Evolutionary conservation across 164 flowering plant genomes (phyloP).

Genomic region (Vitis riparia): DNA sequence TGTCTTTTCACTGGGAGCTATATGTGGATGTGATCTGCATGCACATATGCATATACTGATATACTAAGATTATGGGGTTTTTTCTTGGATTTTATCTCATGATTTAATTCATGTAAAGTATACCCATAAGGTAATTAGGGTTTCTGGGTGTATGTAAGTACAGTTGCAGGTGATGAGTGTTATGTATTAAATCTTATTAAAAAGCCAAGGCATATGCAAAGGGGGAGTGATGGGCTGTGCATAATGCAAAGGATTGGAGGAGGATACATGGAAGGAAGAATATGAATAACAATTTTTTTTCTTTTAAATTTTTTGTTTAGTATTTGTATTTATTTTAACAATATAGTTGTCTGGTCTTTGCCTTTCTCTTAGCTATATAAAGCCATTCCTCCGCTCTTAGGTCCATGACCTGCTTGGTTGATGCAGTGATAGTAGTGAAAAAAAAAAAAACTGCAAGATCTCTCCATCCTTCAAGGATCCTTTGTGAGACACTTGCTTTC

Average conservation of each 20-base stretch:
- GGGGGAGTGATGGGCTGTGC: conserved; percentile 18
- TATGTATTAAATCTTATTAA: background rate
- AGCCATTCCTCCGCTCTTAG: conserved; percentile 12
- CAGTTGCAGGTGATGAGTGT: background rate
- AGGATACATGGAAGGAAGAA: conserved; percentile 14
- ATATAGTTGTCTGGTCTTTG: background rate
- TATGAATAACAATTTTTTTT: conserved; percentile 18
- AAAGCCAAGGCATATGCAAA: conserved; percentile 15
- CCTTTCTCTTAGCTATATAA: conserved; percentile 23
- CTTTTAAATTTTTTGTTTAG: background rate
- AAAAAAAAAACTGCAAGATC: too few species aligned
- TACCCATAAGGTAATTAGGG: too few species aligned
- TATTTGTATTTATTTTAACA: background rate
- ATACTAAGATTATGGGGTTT: too few species aligned
- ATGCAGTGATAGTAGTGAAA: background rate
- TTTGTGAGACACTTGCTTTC: too few species aligned
- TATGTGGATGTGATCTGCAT: too few species aligned
- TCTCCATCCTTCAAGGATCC: too few species aligned
- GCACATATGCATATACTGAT: too few species aligned
- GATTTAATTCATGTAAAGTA: too few species aligned
- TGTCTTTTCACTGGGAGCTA: too few species aligned
- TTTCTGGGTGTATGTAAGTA: too few species aligned
- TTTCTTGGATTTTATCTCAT: too few species aligned
- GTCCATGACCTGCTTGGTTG: conserved; percentile 14
- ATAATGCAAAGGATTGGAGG: conserved; percentile 21